phyloP scores from a whole-genome alignment of 768 basidiomycete genomes.

The Phylloporus sp. region DNA sequence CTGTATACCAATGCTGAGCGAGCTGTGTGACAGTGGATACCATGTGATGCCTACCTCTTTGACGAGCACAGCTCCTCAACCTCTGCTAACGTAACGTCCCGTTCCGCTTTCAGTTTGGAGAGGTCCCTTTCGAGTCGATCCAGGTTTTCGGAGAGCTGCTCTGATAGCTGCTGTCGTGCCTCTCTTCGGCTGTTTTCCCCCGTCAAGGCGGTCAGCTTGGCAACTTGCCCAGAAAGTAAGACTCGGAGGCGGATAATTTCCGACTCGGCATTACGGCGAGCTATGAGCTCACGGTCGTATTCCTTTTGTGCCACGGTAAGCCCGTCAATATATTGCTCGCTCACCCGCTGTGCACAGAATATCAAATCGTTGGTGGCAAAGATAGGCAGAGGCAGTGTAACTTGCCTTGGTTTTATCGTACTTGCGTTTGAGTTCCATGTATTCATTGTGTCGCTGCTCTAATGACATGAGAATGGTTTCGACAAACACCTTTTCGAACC shows the following conservation, averaged over 20 bases:
- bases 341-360: slow-evolving; percentile 61
- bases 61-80: slow-evolving; percentile 81
- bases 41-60: slow-evolving; percentile 50
- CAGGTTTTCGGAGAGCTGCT: slow-evolving; percentile 73
- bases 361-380: neutral
- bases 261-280: slow-evolving; percentile 85
- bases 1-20: slow-evolving; percentile 19
- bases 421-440: slow-evolving; percentile 60
- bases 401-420: slow-evolving; percentile 86
- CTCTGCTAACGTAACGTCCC: slow-evolving; percentile 90
- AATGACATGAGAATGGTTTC: slow-evolving; percentile 64
- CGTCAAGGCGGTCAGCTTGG: slow-evolving; percentile 76
- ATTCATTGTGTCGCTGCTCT: slow-evolving; percentile 58
- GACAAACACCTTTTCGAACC: slow-evolving; percentile 68
- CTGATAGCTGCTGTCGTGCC: slow-evolving; percentile 69
- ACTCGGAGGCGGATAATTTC: slow-evolving; percentile 84
- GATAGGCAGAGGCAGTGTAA: slow-evolving; percentile 19
- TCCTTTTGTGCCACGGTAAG: slow-evolving; percentile 90
- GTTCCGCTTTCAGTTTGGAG: slow-evolving; percentile 80
- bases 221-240: slow-evolving; percentile 85
- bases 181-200: slow-evolving; percentile 77
- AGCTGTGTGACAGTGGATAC: slow-evolving; percentile 17
- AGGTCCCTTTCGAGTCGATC: slow-evolving; percentile 79
- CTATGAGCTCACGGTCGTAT: slow-evolving; percentile 86
- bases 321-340: slow-evolving; percentile 89